phyloP scores from a whole-genome alignment of 495 filamentous ascomycete genomes.

The Clohesyomyces aquaticus region DNA sequence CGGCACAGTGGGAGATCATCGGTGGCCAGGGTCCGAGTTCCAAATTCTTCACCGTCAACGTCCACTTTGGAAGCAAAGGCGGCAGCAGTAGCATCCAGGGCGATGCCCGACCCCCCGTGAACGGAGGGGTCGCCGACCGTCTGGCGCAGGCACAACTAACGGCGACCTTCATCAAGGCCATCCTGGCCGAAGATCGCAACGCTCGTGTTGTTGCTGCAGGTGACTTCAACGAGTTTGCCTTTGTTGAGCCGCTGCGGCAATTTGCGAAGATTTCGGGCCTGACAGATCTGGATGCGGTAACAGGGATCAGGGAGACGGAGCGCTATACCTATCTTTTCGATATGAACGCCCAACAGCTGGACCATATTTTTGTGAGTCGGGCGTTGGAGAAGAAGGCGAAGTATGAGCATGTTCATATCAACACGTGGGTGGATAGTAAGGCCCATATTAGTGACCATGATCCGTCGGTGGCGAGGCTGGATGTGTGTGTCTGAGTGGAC shows the following conservation, averaged over 20 bases:
- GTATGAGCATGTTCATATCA: conserved; percentile 66
- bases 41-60: conserved; percentile 63
- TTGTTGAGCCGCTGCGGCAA: conserved; percentile 54
- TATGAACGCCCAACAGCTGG: conserved; percentile 60
- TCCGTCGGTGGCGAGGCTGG: conserved; percentile 58
- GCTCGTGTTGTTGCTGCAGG: conserved; percentile 57
- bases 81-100: conserved; percentile 60
- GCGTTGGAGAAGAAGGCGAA: conserved; percentile 43
- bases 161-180: conserved; percentile 48
- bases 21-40: conserved; percentile 39
- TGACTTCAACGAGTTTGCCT: conserved; percentile 68
- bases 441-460: conserved; percentile 62
- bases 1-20: conserved; percentile 58
- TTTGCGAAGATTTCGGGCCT: conserved; percentile 53
- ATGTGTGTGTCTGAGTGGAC: conserved; percentile 51
- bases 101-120: conserved; percentile 63
- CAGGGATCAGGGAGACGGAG: conserved; percentile 52
- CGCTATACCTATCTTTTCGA: conserved; percentile 65
- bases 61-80: conserved; percentile 61
- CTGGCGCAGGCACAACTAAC: conserved; percentile 55
- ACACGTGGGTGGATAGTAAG: conserved; percentile 58
- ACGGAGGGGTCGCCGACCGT: conserved; percentile 57
- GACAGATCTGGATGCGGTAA: conserved; percentile 59
- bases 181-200: conserved; percentile 50
- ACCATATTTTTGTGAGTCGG: conserved; percentile 63